Evolutionary conservation across 352 stramenopile genomes (phyloP).

Genomic region (Phytophthora hybrid): DNA sequence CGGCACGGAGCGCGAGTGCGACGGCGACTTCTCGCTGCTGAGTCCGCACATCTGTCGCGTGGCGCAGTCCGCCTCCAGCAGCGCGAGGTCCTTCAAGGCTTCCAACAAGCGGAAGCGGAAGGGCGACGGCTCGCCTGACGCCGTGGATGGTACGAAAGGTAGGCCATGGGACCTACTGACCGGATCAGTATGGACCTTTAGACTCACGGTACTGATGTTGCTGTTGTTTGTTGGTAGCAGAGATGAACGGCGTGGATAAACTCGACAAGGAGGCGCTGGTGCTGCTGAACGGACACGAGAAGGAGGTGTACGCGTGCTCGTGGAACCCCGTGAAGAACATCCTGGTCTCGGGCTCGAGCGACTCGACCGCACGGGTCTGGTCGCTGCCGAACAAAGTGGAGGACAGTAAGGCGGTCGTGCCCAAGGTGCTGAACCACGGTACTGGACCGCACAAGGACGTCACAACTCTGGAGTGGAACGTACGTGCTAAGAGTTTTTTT

Average conservation of each 20-base stretch:
- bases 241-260: slow-evolving; percentile 76
- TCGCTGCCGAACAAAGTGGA: slow-evolving; percentile 81
- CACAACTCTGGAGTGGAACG: slow-evolving; percentile 98
- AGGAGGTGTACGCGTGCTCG: slow-evolving; percentile 96
- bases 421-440: slow-evolving; percentile 80
- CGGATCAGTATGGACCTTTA: background rate
- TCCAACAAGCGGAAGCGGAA: slow-evolving; percentile 91
- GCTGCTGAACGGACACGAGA: slow-evolving; percentile 83
- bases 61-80: slow-evolving; percentile 78
- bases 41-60: slow-evolving; percentile 93
- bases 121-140: slow-evolving; percentile 67
- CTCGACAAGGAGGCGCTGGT: slow-evolving; percentile 68
- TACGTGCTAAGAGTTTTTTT: slow-evolving; percentile 47
- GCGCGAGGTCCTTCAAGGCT: slow-evolving; percentile 62
- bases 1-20: slow-evolving; percentile 85
- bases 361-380: slow-evolving; percentile 96
- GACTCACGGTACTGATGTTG: background rate
- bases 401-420: slow-evolving; percentile 44
- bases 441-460: slow-evolving; percentile 97
- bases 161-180: background rate
- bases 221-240: slow-evolving; percentile 34
- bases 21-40: slow-evolving; percentile 92
- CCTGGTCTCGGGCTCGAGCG: slow-evolving; percentile 96
- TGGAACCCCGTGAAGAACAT: slow-evolving; percentile 97
- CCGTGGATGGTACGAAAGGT: slow-evolving; percentile 76